Evolutionary conservation across 768 basidiomycete species (phyloP).

Genomic region (Mycena belliarum): DNA sequence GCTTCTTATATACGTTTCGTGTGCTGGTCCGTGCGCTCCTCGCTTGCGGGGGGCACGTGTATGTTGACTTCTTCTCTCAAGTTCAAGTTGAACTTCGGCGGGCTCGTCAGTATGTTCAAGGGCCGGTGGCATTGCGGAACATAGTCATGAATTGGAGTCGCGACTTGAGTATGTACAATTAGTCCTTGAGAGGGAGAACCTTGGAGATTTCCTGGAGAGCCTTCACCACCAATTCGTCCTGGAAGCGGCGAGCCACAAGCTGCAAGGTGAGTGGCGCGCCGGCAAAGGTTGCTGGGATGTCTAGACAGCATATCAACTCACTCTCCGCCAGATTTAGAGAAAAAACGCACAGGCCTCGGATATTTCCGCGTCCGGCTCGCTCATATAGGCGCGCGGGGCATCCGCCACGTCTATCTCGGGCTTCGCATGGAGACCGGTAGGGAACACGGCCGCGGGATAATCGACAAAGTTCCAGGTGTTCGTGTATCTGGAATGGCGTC

Average conservation of each 20-base stretch:
- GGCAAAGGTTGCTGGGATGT: conserved; percentile 10
- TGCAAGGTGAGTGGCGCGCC: conserved; percentile 17
- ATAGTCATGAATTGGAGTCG: too few relatives aligned
- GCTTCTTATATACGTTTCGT: too few relatives aligned
- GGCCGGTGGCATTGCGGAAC: too few relatives aligned
- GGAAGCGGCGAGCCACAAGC: conserved; percentile 13
- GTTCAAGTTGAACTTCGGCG: too few relatives aligned
- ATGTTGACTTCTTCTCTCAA: too few relatives aligned
- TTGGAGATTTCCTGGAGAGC: conserved; percentile 17
- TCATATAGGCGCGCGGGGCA: conserved; percentile 10
- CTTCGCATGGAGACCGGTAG: conserved; percentile 37
- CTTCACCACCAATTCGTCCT: conserved; percentile 17
- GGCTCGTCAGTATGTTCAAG: too few relatives aligned
- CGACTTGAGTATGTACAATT: too few relatives aligned
- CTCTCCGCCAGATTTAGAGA: too few relatives aligned
- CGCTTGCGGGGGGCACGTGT: too few relatives aligned
- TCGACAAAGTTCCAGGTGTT: conserved; percentile 46
- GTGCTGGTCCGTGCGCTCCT: too few relatives aligned
- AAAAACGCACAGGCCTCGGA: conserved; percentile 13
- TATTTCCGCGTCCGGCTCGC: conserved; percentile 19
- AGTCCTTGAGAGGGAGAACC: not conserved
- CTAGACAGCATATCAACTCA: not conserved
- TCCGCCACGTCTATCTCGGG: conserved; percentile 26
- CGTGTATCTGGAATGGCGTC: conserved; percentile 33
- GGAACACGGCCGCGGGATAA: conserved; percentile 45